Evolutionary conservation across 441 rosid genomes (phyloP).

Genomic region (Pelargonium australe): DNA sequence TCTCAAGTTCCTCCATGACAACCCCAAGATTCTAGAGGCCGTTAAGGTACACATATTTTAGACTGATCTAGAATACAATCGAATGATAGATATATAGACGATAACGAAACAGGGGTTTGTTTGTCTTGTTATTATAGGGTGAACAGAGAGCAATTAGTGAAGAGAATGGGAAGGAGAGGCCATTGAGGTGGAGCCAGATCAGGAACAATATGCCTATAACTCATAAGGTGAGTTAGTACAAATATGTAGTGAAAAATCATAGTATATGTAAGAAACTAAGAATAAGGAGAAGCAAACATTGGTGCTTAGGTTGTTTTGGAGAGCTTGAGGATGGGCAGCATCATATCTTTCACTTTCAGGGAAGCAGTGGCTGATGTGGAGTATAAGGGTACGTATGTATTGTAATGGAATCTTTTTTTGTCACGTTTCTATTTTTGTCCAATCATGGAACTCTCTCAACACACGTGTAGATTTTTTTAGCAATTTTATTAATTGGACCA

Average conservation of each 20-base stretch:
- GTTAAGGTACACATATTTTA: slow-evolving; percentile 37
- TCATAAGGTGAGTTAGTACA: slow-evolving; percentile 30
- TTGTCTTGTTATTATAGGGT: slow-evolving; percentile 29
- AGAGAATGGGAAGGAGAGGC: slow-evolving; percentile 29
- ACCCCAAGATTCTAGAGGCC: slow-evolving; percentile 57
- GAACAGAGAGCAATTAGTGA: slow-evolving; percentile 44
- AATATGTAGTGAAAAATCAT: neutral
- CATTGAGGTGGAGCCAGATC: slow-evolving; percentile 51
- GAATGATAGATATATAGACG: no score
- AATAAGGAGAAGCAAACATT: neutral
- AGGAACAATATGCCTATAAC: slow-evolving; percentile 46
- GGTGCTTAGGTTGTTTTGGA: slow-evolving; percentile 47
- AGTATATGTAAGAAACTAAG: neutral
- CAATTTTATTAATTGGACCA: no score
- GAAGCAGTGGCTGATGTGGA: slow-evolving; percentile 70
- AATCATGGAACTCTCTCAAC: neutral
- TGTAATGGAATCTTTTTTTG: neutral
- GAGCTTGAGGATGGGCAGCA: slow-evolving; percentile 66
- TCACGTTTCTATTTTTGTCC: neutral
- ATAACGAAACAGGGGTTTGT: neutral
- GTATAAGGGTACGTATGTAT: slow-evolving; percentile 40
- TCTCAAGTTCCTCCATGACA: slow-evolving; percentile 61
- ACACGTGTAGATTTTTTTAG: neutral
- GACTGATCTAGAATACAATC: neutral
- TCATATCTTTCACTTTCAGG: slow-evolving; percentile 66